Evolutionary conservation across 2,329 filamentous ascomycete genomes (phyloP).

Genomic region (Epichloe typhina): DNA sequence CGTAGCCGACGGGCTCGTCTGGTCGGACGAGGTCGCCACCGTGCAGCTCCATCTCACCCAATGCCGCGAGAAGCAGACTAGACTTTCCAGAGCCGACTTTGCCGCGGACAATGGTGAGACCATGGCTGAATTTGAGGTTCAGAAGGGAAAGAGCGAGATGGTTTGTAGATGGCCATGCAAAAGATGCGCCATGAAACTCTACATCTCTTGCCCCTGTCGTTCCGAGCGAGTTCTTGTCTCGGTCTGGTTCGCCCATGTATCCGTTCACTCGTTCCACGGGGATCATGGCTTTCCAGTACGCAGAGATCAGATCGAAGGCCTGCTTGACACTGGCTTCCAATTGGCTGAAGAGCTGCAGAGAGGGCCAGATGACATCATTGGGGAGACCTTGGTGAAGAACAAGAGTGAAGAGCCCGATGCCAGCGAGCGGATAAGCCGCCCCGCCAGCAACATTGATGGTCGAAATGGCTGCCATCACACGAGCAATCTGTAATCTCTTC

Average conservation of each 20-base stretch:
- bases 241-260: conserved; percentile 79
- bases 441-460: conserved; percentile 61
- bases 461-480: conserved; percentile 35
- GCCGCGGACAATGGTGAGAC: conserved; percentile 43
- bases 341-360: conserved; percentile 66
- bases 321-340: conserved; percentile 62
- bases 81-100: conserved; percentile 50
- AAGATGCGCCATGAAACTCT: conserved; percentile 51
- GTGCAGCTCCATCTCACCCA: conserved; percentile 54
- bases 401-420: conserved; percentile 70
- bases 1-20: conserved; percentile 38
- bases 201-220: conserved; percentile 26
- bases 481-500: conserved; percentile 23
- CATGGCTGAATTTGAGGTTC: conserved; percentile 31
- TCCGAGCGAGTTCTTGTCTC: conserved; percentile 35
- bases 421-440: conserved; percentile 64
- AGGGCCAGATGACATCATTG: conserved; percentile 77
- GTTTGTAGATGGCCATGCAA: conserved; percentile 63
- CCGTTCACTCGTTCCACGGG: conserved; percentile 69
- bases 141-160: conserved; percentile 36
- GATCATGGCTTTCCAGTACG: conserved; percentile 69
- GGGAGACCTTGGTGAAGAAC: conserved; percentile 54
- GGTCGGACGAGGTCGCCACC: conserved; percentile 35
- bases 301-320: conserved; percentile 61
- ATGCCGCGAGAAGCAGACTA: conserved; percentile 42